Base-by-base conservation (phyloP, 208 protist genomes). In the Angomonas ambiguus region DNA sequence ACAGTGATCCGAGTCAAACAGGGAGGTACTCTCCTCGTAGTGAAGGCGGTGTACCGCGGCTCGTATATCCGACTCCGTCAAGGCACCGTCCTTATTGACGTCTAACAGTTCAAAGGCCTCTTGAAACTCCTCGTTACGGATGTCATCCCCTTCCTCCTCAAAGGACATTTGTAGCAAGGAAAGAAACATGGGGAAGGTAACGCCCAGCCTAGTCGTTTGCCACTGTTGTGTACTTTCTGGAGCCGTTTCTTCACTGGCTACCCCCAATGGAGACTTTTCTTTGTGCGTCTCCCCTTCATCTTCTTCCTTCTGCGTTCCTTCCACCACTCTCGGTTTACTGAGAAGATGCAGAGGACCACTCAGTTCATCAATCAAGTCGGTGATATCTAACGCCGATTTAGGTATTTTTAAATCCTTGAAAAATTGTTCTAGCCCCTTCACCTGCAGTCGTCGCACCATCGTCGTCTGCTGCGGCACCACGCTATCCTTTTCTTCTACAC, bases 181-280 rank as follows among this genome's bases (percentile, higher is more conserved):
- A 11, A 93, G 42, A 42, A 93, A 93, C n/a, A 69, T 48, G 1
- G 73, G 62, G 58, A 91, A 89, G 5, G 76, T 77, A 24, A 93
- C 60, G 22, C 55, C 67, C 20, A 28, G 53, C 10, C 27, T 2
- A 13, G 27, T 13, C 3, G 28, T 2, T 30, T 22, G 53, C 24
- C 13, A 5, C 2, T 28, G 2, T 28, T 28, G 3, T 28, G 11
- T 13, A 33, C 6, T 59, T 1, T 4, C 22, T 2, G 53, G 13
- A 13, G 16, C 24, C 2, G 3, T 28, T 28, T 31, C 34, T 28
- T 4, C 2, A 18, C 11, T 5, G 4, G 53, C 4, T 4, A 28
- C 53, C 53, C 25, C 24, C 53, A 28, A 4, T 28, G 28, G 28
- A 13, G 53, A 4, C 5, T 59, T 28, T 28, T 59, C 53, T 28